These are phyloP conservation scores for Botryotinia globosa DNA, from an alignment of 2,329 filamentous ascomycete genomes.

Conservation along the genomic window DNA sequence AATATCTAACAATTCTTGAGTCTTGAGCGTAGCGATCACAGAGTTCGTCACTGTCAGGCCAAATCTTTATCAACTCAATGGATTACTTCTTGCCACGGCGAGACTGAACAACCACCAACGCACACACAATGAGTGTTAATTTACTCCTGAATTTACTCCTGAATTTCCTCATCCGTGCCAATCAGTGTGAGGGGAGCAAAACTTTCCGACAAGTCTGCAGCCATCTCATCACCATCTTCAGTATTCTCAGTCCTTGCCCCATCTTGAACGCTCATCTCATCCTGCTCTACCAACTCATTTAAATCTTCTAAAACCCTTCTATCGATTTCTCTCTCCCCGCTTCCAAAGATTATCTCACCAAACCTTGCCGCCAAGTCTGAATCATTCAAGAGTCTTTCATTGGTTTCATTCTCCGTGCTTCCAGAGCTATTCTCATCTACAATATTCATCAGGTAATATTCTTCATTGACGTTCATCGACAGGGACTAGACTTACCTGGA, in stretches of 20 bases:
- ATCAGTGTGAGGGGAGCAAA: neutral
- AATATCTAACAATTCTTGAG: neutral
- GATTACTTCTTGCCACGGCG: neutral
- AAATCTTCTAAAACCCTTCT: too few species aligned
- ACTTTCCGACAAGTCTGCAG: neutral
- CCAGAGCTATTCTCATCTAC: neutral
- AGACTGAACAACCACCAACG: neutral
- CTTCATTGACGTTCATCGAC: neutral
- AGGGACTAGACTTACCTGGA: neutral
- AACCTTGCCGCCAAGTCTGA: too few species aligned
- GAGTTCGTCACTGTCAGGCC: neutral
- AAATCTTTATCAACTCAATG: neutral
- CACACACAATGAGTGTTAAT: neutral
- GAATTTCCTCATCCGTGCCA: neutral
- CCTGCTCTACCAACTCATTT: neutral
- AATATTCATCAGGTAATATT: neutral
- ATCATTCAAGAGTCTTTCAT: neutral
- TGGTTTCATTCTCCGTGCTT: neutral
- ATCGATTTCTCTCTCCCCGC: too few species aligned
- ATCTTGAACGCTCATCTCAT: too few species aligned
- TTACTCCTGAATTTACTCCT: too few species aligned
- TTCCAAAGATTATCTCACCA: too few species aligned
- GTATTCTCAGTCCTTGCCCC: neutral
- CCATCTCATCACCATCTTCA: neutral
- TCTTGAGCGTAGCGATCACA: neutral